Evolutionary conservation across 1,284 basidiomycete species (phyloP).

Genomic region (Pulchroboletus neoregius): DNA sequence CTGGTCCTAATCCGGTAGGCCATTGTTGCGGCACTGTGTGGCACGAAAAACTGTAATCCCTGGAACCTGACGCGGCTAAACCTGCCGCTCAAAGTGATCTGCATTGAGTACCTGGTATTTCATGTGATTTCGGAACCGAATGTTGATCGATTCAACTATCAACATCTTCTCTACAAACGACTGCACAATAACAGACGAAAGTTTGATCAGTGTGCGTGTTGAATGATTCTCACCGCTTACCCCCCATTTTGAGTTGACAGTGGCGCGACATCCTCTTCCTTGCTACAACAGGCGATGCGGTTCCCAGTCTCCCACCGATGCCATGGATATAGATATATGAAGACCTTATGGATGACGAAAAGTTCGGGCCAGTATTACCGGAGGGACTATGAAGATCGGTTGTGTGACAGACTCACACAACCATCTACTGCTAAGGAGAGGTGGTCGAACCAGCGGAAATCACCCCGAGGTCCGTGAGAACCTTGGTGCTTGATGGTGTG

Average conservation of each 20-base stretch:
- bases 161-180: not conserved
- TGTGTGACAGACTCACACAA: no score
- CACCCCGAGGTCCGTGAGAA: not conserved
- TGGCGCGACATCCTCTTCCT: not conserved
- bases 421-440: no score
- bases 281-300: not conserved
- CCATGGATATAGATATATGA: not conserved
- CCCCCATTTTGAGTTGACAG: slow-evolving; percentile 2
- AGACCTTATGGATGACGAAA: no score
- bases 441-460: no score
- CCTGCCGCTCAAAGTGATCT: no score
- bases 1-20: slow-evolving; percentile 9
- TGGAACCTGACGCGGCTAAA: not conserved
- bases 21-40: not conserved
- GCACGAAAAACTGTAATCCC: not conserved
- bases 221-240: not conserved
- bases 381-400: not conserved
- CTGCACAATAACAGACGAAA: not conserved
- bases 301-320: not conserved
- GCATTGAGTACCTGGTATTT: no score
- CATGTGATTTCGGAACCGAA: no score
- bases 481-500: slow-evolving; percentile 1
- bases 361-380: not conserved
- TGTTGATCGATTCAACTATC: no score
- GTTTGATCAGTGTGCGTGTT: not conserved